Evolutionary conservation across 768 basidiomycete genomes (phyloP), one percentile per base, ranked within the genome.

Genomic region (Tylopilus sp.): DNA sequence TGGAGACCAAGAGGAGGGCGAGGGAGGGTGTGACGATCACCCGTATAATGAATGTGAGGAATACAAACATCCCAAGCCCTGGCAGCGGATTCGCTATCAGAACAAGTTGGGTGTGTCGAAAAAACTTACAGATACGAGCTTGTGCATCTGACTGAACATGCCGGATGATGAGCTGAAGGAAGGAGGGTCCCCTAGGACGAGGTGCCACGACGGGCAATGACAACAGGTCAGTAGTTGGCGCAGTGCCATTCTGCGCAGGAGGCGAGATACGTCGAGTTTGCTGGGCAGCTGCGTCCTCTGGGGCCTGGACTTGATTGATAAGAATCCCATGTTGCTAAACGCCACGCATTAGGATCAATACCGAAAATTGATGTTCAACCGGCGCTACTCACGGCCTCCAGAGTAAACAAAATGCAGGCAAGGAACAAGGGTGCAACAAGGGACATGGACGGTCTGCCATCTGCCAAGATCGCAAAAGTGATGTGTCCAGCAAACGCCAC

Each of bases 401-500:
- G n/a, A n/a, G n/a, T n/a, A n/a, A n/a, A n/a, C n/a, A n/a, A n/a
- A n/a, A n/a, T n/a, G n/a, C n/a, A n/a, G n/a, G n/a, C n/a, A n/a
- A n/a, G n/a, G n/a, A n/a, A n/a, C 0, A 90, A 90, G 2, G 93
- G 92, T 0, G 87, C 87, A 36, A 94, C 77, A 25, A 94, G 76
- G 1, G 91, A 85, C 21, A 95, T 68, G 1, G 91, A 92, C 2
- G 91, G 82, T 28, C 85, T 74, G 38, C 92, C 92, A 55, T 95
- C 88, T 3, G 89, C 84, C 31, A 94, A 72, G 50, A 94, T 86
- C 6, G 89, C 91, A n/a, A n/a, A n/a, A n/a, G n/a, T n/a, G n/a
- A n/a, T n/a, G n/a, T n/a, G n/a, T n/a, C n/a, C n/a, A n/a, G n/a
- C n/a, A n/a, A n/a, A n/a, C n/a, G n/a, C n/a, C n/a, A n/a, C n/a